phyloP scores from a whole-genome alignment of 768 basidiomycete genomes.

The Serendipita vermifera region DNA sequence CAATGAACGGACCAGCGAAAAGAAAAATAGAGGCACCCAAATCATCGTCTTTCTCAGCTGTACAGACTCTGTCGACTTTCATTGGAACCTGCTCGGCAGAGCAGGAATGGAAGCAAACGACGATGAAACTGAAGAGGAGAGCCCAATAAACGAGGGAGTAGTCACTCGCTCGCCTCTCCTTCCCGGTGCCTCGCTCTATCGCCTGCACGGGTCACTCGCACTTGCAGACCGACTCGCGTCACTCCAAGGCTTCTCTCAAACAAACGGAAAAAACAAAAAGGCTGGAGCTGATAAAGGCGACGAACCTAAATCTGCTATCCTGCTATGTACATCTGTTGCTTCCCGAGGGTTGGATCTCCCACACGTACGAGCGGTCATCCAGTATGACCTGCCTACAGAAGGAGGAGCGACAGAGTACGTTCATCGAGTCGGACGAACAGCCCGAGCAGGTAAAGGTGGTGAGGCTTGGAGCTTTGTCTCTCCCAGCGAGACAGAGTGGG shows the following conservation, averaged over 20 bases:
- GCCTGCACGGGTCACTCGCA: conserved; percentile 87
- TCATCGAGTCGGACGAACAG: conserved; percentile 92
- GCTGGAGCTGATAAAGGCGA: conserved; percentile 16
- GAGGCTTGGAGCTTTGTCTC: conserved; percentile 90
- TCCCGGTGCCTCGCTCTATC: conserved; percentile 68
- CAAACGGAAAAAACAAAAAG: conserved; percentile 22
- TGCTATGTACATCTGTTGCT: conserved; percentile 93
- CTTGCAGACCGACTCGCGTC: conserved; percentile 67
- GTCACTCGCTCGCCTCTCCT: conserved; percentile 60
- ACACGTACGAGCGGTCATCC: conserved; percentile 83
- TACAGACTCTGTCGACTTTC: conserved; percentile 96
- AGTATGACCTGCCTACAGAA: conserved; percentile 96
- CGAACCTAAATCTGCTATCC: conserved; percentile 43
- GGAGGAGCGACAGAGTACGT: conserved; percentile 93
- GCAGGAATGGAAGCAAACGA: conserved; percentile 45
- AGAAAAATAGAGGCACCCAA: conserved; percentile 36
- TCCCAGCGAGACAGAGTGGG: conserved; percentile 81
- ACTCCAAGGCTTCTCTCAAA: conserved; percentile 65
- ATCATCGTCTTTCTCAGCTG: conserved; percentile 94
- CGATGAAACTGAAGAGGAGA: conserved; percentile 19
- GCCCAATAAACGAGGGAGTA: conserved; percentile 28
- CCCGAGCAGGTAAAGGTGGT: conserved; percentile 88
- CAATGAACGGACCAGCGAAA: conserved; percentile 30
- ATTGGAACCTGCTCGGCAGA: conserved; percentile 73
- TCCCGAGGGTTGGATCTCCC: conserved; percentile 96